Evolutionary conservation across 2,329 filamentous ascomycete species (phyloP), one percentile per base, ranked within the genome.

Genomic region (Phaeosphaeria sp.): DNA sequence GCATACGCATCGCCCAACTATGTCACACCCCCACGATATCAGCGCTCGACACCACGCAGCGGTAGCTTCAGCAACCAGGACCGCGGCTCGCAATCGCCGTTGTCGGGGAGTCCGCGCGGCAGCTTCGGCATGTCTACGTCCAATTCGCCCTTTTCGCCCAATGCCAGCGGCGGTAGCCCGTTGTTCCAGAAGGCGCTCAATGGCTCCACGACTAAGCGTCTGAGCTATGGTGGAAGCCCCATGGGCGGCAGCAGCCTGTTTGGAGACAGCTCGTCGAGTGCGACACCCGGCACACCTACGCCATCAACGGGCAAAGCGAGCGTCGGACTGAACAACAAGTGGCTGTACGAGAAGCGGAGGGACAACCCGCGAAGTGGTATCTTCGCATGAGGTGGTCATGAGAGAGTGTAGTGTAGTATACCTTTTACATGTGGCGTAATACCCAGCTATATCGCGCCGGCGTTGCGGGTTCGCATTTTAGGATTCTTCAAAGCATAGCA

Each of bases 261-360:
- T 33, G 52, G 46, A n/a, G 52, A 55, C 39, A 55, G 52, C 46
- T 55, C 46, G 36, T 40, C 79, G 36, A 74, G 69, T 49, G 69
- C 65, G 11, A 61, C 68, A 1, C 87, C 89, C 1, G 83, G 85
- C 15, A 89, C 89, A 18, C 91, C 91, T 1, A 93, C 88, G 63
- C 91, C 91, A 9, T 68, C 68, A 1, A 71, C 63, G 2, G 74
- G 75, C 79, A 85, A 87, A 55, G 88, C 89, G 43, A 93, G 87
- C 64, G 87, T 96, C 51, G 88, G 88, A 0, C 73, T 97, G 72
- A 97, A 94, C 78, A 97, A 88, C 80, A 96, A 95, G 80, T 98
- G 94, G 94, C 78, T 97, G 59, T 98, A 97, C 73, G 92, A 97
- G 77, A 91, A 89, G 78, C 90, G 91, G 18, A 72, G 68, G 81